A percentile compares a stretch with the other conserved stretches of the same genome.
Conservation (phyloP, 1,139 yeast species). For the Taphrina pruni region DNA sequence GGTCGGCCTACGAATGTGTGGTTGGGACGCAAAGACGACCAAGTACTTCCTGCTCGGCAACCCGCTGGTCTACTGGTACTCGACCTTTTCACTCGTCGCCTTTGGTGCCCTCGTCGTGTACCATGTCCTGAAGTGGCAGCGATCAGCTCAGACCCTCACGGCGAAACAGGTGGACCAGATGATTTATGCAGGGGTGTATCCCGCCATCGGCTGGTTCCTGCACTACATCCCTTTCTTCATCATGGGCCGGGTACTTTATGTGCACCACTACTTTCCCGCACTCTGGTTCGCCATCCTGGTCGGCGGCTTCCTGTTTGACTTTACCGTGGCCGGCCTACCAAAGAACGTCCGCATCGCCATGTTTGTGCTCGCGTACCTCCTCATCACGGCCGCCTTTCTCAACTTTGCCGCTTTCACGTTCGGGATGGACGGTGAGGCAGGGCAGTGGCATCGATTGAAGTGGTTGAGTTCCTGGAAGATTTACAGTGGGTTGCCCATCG, state of each 20-base stretch:
- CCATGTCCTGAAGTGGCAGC: constrained; percentile 87
- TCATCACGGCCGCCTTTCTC: constrained; percentile 71
- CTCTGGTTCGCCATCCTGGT: constrained; percentile 91
- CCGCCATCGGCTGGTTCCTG: constrained; percentile 93
- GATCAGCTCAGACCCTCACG: constrained; percentile 79
- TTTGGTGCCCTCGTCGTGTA: constrained; percentile 64
- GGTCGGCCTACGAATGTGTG: constrained; percentile 92
- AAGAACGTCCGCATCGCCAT: constrained; percentile 51
- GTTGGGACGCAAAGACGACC: constrained; percentile 78
- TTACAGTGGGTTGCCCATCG: constrained; percentile 28
- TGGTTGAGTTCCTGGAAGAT: constrained; percentile 80
- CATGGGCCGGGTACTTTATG: constrained; percentile 97
- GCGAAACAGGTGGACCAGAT: constrained; percentile 53
- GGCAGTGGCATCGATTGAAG: constrained; percentile 71
- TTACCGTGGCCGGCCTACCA: constrained; percentile 56
- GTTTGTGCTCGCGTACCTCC: constrained; percentile 59
- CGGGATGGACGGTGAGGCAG: constrained; percentile 86
- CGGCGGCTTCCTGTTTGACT: constrained; percentile 75
- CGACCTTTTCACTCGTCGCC: constrained; percentile 68
- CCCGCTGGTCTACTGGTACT: constrained; percentile 94
- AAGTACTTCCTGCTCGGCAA: constrained; percentile 92
- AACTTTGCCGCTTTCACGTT: constrained; percentile 78
- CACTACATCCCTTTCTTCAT: constrained; percentile 88
- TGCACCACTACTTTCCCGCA: constrained; percentile 97
- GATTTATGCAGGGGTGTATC: constrained; percentile 83